Conservation (phyloP, 2,329 filamentous ascomycete genomes). For the Cladosporium colombiae region DNA sequence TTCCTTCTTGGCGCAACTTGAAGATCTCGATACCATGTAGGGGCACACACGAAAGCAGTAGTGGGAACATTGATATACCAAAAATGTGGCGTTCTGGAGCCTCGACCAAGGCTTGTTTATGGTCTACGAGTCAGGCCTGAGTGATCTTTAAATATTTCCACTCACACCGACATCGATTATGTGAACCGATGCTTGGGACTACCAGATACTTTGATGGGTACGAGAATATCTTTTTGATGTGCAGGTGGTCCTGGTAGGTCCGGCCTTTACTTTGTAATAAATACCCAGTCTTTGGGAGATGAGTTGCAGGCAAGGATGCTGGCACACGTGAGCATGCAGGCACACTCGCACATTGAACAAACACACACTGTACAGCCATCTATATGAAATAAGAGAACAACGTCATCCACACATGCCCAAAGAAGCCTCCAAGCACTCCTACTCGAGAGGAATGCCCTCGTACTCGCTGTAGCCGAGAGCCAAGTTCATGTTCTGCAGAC, state of each 20-base stretch:
- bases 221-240: background rate
- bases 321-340: background rate
- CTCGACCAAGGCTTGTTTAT: background rate
- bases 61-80: background rate
- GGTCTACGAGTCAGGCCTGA: background rate
- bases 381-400: background rate
- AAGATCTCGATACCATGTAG: background rate
- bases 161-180: background rate
- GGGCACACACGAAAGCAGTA: background rate
- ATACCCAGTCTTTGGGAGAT: background rate
- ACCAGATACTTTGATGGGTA: background rate
- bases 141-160: background rate
- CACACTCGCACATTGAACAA: background rate
- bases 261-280: background rate
- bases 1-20: background rate
- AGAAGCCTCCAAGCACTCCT: background rate
- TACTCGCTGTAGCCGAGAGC: slow-evolving; percentile 87
- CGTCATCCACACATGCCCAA: background rate
- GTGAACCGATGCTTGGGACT: background rate
- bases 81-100: background rate
- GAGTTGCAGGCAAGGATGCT: background rate
- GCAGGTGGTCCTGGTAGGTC: background rate
- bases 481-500: slow-evolving; percentile 93
- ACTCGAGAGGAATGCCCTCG: slow-evolving; percentile 71
- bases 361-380: slow-evolving; percentile 9